A percentile compares a stretch with the other conserved stretches of the same genome.
Conservation (phyloP, 805 yeast species). For the Pichia cabralensis region DNA sequence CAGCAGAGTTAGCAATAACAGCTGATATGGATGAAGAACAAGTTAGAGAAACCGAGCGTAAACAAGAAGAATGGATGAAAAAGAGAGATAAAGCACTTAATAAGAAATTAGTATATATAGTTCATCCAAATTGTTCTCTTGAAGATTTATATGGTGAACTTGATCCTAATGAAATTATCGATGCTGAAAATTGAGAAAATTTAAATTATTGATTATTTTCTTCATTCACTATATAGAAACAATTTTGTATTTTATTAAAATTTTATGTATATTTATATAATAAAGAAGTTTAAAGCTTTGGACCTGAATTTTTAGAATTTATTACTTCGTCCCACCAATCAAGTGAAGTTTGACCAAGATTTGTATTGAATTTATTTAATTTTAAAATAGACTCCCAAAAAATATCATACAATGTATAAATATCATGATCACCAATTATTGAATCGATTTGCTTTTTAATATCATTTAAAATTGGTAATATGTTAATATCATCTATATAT, state of each 20-base stretch:
- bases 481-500: constrained; percentile 33
- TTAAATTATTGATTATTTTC: no score
- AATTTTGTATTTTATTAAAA: not conserved
- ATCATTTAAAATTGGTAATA: constrained; percentile 38
- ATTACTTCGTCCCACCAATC: constrained; percentile 62
- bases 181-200: no score
- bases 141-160: constrained; percentile 48
- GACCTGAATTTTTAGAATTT: no score
- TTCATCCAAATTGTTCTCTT: constrained; percentile 80
- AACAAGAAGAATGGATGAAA: constrained; percentile 11
- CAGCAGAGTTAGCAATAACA: constrained; percentile 15
- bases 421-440: constrained; percentile 24
- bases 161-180: constrained; percentile 7
- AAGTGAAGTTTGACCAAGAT: constrained; percentile 44
- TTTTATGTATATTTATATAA: not conserved
- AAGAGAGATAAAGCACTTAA: constrained; percentile 15
- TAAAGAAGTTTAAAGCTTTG: constrained; percentile 7
- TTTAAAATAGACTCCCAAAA: constrained; percentile 41
- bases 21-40: constrained; percentile 17
- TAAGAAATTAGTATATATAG: constrained; percentile 35
- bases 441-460: constrained; percentile 29
- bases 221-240: no score
- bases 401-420: constrained; percentile 27
- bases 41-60: constrained; percentile 15
- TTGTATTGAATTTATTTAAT: constrained; percentile 48